Conservation (phyloP, 1,284 basidiomycete genomes). For the Amylostereum areolatum region DNA sequence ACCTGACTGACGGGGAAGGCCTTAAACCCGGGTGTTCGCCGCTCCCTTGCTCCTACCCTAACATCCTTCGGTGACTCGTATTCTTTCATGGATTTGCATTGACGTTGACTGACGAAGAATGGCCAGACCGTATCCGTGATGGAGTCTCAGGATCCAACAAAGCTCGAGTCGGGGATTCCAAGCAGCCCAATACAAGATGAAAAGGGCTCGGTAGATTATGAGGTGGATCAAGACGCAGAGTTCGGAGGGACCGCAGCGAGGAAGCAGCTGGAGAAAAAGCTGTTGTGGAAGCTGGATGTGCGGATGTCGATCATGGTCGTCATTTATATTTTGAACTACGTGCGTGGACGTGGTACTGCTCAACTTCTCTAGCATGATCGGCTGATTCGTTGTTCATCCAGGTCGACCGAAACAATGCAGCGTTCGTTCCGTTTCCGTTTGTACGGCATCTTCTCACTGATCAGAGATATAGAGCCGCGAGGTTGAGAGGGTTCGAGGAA, state of each 20-base stretch:
- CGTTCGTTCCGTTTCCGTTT: slow-evolving; percentile 26
- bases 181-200: too few relatives aligned
- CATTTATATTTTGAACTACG: slow-evolving; percentile 68
- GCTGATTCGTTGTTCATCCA: slow-evolving; percentile 18
- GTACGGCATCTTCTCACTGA: neutral
- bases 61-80: too few relatives aligned
- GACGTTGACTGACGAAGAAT: too few relatives aligned
- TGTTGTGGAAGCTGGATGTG: slow-evolving; percentile 56
- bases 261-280: slow-evolving; percentile 40
- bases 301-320: slow-evolving; percentile 64
- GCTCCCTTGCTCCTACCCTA: too few relatives aligned
- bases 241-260: slow-evolving; percentile 38
- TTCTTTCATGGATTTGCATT: too few relatives aligned
- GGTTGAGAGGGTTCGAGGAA: slow-evolving; percentile 61
- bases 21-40: too few relatives aligned
- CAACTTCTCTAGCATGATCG: neutral
- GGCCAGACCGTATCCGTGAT: too few relatives aligned
- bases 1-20: too few relatives aligned
- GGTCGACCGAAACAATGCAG: slow-evolving; percentile 64
- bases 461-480: slow-evolving; percentile 43
- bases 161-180: too few relatives aligned
- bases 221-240: slow-evolving; percentile 23
- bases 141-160: too few relatives aligned
- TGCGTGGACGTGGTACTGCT: slow-evolving; percentile 21
- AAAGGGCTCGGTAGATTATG: neutral